These are phyloP conservation scores for Colletotrichum coccodes DNA, from an alignment of 2,329 filamentous ascomycete genomes.

Conservation along the genomic window DNA sequence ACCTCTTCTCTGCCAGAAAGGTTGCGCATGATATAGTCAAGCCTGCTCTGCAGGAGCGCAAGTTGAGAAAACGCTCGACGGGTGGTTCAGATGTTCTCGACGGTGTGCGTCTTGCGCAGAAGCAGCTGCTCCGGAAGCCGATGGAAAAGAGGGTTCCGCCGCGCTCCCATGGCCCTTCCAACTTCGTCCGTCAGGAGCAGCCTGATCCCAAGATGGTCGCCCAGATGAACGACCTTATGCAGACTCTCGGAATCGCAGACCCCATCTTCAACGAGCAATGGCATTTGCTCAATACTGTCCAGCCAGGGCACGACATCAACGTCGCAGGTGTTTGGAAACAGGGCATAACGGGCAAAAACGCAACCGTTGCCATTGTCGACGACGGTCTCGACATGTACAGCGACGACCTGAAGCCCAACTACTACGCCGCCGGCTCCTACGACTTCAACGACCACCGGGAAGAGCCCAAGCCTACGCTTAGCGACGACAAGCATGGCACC, in stretches of 20 bases:
- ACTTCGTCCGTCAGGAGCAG: constrained; percentile 33
- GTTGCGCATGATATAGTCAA: constrained; percentile 68
- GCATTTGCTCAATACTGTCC: constrained; percentile 88
- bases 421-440: constrained; percentile 91
- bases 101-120: constrained; percentile 80
- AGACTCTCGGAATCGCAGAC: constrained; percentile 79
- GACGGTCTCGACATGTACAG: constrained; percentile 97
- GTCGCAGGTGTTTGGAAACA: constrained; percentile 94
- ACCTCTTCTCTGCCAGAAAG: constrained; percentile 83
- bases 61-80: constrained; percentile 70
- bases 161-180: constrained; percentile 25
- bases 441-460: constrained; percentile 91
- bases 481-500: constrained; percentile 91
- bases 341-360: constrained; percentile 88
- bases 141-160: constrained; percentile 64
- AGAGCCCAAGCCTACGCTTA: constrained; percentile 83
- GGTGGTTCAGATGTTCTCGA: constrained; percentile 71
- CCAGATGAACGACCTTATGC: constrained; percentile 69
- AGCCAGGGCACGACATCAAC: constrained; percentile 91
- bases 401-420: constrained; percentile 90
- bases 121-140: constrained; percentile 67
- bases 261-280: constrained; percentile 95
- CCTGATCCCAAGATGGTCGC: constrained; percentile 57
- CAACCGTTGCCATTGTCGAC: constrained; percentile 93
- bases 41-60: constrained; percentile 61